phyloP scores from a whole-genome alignment of 805 yeast species.

The Teunomyces aglyptinius region DNA sequence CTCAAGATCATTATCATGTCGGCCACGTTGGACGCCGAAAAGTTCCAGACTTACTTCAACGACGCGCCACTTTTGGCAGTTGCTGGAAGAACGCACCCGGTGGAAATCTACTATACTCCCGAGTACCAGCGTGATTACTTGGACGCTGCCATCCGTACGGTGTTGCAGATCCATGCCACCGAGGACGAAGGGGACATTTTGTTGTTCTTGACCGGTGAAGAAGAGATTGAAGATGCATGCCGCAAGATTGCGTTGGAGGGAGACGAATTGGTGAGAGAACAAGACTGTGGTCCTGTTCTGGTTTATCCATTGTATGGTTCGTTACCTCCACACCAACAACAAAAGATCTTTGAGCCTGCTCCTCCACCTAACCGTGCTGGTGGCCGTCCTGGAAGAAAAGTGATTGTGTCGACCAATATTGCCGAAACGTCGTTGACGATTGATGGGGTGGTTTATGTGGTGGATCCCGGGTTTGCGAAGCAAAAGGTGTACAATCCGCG shows the following conservation, averaged over 20 bases:
- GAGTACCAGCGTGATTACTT: constrained; percentile 93
- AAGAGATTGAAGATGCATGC: constrained; percentile 96
- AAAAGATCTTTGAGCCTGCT: constrained; percentile 88
- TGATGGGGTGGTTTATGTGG: constrained; percentile 95
- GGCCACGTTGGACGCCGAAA: constrained; percentile 96
- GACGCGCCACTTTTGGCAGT: constrained; percentile 94
- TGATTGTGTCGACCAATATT: constrained; percentile 88
- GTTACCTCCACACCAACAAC: constrained; percentile 93
- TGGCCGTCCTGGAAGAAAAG: constrained; percentile 93
- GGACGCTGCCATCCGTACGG: constrained; percentile 94
- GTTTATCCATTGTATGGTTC: constrained; percentile 97
- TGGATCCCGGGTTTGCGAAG: constrained; percentile 95
- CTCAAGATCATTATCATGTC: constrained; percentile 93
- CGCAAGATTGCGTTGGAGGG: constrained; percentile 83
- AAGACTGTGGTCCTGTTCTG: constrained; percentile 81
- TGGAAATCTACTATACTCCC: constrained; percentile 94
- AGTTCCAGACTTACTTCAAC: constrained; percentile 85
- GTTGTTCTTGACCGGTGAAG: constrained; percentile 91
- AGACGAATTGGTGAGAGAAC: constrained; percentile 85
- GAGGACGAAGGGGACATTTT: constrained; percentile 91
- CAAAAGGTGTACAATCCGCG: constrained; percentile 97
- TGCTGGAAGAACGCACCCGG: constrained; percentile 98
- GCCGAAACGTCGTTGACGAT: constrained; percentile 98
- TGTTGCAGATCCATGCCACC: constrained; percentile 93
- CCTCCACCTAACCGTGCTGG: constrained; percentile 67